Percentiles rank a stretch among this genome's conserved stretches.
These are phyloP conservation scores for Herpotrichia juniperi DNA, from an alignment of 2,329 filamentous ascomycete genomes.

Conservation along the genomic window DNA sequence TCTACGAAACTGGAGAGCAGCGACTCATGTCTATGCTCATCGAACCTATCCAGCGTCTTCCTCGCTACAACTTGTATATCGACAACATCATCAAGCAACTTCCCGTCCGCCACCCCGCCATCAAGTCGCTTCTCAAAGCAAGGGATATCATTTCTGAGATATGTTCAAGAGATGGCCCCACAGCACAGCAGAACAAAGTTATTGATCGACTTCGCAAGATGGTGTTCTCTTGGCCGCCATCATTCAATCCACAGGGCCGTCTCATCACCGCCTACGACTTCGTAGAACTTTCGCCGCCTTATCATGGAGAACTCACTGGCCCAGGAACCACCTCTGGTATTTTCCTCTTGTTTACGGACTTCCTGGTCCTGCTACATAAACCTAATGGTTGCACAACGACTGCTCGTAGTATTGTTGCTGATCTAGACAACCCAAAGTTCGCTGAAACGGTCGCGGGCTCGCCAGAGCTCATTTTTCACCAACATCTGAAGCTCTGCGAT, in stretches of 20 bases:
- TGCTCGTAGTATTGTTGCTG: slow-evolving; percentile 79
- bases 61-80: slow-evolving; percentile 93
- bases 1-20: slow-evolving; percentile 88
- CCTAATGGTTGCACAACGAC: slow-evolving; percentile 65
- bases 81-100: slow-evolving; percentile 91
- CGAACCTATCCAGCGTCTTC: slow-evolving; percentile 92
- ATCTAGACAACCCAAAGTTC: slow-evolving; percentile 77
- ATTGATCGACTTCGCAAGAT: slow-evolving; percentile 76
- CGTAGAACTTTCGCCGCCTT: slow-evolving; percentile 77
- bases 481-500: slow-evolving; percentile 72
- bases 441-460: slow-evolving; percentile 38
- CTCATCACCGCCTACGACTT: slow-evolving; percentile 83
- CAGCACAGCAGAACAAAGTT: slow-evolving; percentile 73
- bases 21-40: slow-evolving; percentile 89
- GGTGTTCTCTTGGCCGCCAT: slow-evolving; percentile 76
- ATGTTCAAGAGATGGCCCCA: slow-evolving; percentile 83
- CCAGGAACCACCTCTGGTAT: slow-evolving; percentile 64
- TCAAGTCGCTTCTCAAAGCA: slow-evolving; percentile 83
- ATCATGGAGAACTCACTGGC: slow-evolving; percentile 55
- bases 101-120: slow-evolving; percentile 82
- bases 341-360: slow-evolving; percentile 84
- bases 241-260: slow-evolving; percentile 75
- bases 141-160: slow-evolving; percentile 95
- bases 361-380: slow-evolving; percentile 78
- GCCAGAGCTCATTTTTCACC: slow-evolving; percentile 74